phyloP scores from a whole-genome alignment of 2,329 filamentous ascomycete genomes.

The Cordyceps pruinosa region DNA sequence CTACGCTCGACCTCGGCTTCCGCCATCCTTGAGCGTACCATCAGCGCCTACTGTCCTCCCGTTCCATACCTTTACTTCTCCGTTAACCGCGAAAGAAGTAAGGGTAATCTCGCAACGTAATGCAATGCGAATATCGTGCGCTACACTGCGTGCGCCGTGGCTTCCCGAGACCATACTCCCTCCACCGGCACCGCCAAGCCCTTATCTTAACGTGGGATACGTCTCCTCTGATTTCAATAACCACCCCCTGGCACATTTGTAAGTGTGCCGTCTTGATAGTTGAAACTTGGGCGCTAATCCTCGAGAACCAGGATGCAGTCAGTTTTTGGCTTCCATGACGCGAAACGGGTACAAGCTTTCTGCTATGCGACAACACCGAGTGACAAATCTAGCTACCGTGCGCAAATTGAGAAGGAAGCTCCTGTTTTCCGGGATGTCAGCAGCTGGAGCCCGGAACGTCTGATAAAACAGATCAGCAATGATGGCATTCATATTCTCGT shows the following conservation, averaged over 20 bases:
- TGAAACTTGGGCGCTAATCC: not conserved
- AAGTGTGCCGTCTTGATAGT: slow-evolving; percentile 23
- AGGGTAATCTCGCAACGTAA: slow-evolving; percentile 93
- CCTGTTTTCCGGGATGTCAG: slow-evolving; percentile 88
- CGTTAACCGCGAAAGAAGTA: slow-evolving; percentile 83
- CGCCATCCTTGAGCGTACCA: slow-evolving; percentile 66
- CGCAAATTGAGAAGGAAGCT: slow-evolving; percentile 88
- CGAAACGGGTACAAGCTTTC: slow-evolving; percentile 67
- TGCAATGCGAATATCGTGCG: slow-evolving; percentile 84
- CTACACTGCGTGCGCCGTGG: slow-evolving; percentile 82
- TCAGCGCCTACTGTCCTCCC: slow-evolving; percentile 89
- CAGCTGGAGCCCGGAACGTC: slow-evolving; percentile 72
- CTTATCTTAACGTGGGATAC: slow-evolving; percentile 87
- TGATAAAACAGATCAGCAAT: slow-evolving; percentile 77
- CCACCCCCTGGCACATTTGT: slow-evolving; percentile 87
- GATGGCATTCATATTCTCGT: slow-evolving; percentile 92
- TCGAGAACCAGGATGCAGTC: slow-evolving; percentile 70
- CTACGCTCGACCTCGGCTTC: slow-evolving; percentile 70
- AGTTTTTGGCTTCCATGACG: slow-evolving; percentile 86
- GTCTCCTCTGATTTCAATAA: slow-evolving; percentile 99
- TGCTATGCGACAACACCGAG: slow-evolving; percentile 94
- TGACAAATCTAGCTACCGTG: slow-evolving; percentile 80
- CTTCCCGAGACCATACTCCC: slow-evolving; percentile 71
- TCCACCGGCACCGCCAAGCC: slow-evolving; percentile 76
- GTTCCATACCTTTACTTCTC: slow-evolving; percentile 96